Evolutionary conservation across 140 eudicot genomes (phyloP).

Genomic region (Cichorium intybus): DNA sequence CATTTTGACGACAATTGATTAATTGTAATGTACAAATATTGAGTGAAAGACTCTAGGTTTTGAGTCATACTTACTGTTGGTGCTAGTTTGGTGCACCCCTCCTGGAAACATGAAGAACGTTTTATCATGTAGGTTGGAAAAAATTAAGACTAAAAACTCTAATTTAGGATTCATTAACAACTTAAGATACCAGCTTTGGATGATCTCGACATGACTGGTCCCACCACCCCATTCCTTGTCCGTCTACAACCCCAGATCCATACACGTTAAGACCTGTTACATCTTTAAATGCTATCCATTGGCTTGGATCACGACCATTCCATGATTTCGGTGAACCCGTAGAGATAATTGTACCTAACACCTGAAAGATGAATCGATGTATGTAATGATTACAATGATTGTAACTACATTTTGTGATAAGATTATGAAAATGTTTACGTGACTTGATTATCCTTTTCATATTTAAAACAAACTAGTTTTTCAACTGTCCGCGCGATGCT

Average conservation of each 20-base stretch:
- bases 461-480: too few species aligned
- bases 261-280: slow-evolving; percentile 44
- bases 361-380: slow-evolving; percentile 21
- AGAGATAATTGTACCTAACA: slow-evolving; percentile 47
- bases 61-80: slow-evolving; percentile 53
- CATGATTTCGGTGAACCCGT: slow-evolving; percentile 48
- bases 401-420: too few species aligned
- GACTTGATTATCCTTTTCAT: too few species aligned
- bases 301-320: slow-evolving; percentile 49
- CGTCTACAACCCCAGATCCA: slow-evolving; percentile 61
- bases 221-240: slow-evolving; percentile 72
- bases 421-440: too few species aligned
- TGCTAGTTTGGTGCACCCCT: slow-evolving; percentile 66
- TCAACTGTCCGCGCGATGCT: too few species aligned
- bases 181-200: slow-evolving; percentile 42
- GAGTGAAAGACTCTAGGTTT: background rate
- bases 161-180: background rate
- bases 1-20: background rate
- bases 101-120: slow-evolving; percentile 31
- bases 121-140: background rate
- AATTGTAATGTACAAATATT: background rate
- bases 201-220: slow-evolving; percentile 70
- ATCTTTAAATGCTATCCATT: slow-evolving; percentile 51
- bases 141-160: background rate
- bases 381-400: background rate